These are phyloP conservation scores for Globisporangium orthogonon DNA, from an alignment of 352 stramenopile species.

Conservation along the genomic window DNA sequence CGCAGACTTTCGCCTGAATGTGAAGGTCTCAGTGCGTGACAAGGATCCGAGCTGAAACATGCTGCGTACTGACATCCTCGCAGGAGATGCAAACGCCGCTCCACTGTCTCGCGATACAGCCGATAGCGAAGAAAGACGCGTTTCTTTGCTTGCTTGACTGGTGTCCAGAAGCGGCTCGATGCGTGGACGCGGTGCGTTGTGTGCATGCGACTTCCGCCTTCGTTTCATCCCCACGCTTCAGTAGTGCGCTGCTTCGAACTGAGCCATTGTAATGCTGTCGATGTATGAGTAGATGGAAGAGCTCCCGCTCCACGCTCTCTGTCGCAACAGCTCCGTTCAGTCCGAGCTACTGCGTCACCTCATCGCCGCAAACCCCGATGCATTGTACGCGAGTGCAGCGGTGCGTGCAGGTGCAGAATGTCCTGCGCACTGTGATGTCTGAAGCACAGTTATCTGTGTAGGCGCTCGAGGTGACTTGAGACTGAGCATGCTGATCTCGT, in stretches of 20 bases:
- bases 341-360: conserved; percentile 22
- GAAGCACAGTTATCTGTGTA: not conserved
- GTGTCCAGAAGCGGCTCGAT: conserved; percentile 21
- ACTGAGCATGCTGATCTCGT: not conserved
- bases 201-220: not conserved
- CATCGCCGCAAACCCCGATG: conserved; percentile 22
- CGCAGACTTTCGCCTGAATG: not conserved
- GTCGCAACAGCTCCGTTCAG: conserved; percentile 29
- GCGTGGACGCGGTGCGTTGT: conserved; percentile 30
- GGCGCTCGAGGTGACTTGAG: not conserved
- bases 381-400: conserved; percentile 23
- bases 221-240: not conserved
- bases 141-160: conserved; percentile 33
- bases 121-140: conserved; percentile 20
- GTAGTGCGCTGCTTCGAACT: not conserved
- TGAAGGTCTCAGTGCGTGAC: not conserved
- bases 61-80: not conserved
- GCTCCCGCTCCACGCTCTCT: conserved; percentile 49
- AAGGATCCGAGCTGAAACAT: not conserved
- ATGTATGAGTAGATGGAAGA: conserved; percentile 29
- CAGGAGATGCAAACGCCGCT: conserved; percentile 39
- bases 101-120: conserved; percentile 29
- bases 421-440: not conserved
- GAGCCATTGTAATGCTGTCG: not conserved
- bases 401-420: conserved; percentile 12